Percentiles rank a stretch among this genome's conserved stretches.
These are phyloP conservation scores for Pythium vanterpoolii DNA, from an alignment of 352 stramenopile genomes.

Conservation along the genomic window DNA sequence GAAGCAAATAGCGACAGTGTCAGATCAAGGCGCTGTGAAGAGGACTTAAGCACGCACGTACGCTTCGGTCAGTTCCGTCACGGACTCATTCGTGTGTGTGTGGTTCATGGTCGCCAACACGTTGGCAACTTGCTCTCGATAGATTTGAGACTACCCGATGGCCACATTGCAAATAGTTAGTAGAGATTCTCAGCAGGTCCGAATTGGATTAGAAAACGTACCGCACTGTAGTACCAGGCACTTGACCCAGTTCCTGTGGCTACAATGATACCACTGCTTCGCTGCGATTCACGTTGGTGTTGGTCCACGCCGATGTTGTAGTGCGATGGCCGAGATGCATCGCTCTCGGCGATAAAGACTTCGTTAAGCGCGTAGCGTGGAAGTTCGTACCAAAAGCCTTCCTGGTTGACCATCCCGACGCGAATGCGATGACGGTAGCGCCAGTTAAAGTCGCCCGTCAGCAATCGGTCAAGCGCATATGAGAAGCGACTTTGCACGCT, in stretches of 20 bases:
- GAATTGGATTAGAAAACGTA: constrained; percentile 31
- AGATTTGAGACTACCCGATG: constrained; percentile 75
- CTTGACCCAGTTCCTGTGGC: constrained; percentile 86
- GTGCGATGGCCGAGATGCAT: constrained; percentile 79
- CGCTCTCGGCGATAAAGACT: constrained; percentile 87
- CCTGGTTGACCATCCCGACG: constrained; percentile 87
- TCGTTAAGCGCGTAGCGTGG: constrained; percentile 85
- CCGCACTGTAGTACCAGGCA: constrained; percentile 84
- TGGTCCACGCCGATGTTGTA: constrained; percentile 90
- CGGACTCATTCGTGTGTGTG: constrained; percentile 85
- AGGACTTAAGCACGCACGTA: constrained; percentile 25
- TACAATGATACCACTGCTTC: constrained; percentile 86
- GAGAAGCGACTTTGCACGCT: constrained; percentile 72
- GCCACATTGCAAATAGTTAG: constrained; percentile 1
- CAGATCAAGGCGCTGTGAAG: not conserved
- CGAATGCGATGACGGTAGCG: constrained; percentile 78
- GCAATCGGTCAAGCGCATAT: constrained; percentile 59
- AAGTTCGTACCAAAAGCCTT: constrained; percentile 86
- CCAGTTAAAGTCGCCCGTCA: constrained; percentile 78
- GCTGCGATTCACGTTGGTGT: constrained; percentile 84
- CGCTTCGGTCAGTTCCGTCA: constrained; percentile 85
- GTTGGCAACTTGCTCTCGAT: constrained; percentile 82
- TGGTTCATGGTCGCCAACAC: constrained; percentile 83
- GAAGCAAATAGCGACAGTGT: not conserved
- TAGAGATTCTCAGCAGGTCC: not conserved